Conservation (phyloP, 305 asterid genomes). For the Fraxinus xanthoxyloides region DNA sequence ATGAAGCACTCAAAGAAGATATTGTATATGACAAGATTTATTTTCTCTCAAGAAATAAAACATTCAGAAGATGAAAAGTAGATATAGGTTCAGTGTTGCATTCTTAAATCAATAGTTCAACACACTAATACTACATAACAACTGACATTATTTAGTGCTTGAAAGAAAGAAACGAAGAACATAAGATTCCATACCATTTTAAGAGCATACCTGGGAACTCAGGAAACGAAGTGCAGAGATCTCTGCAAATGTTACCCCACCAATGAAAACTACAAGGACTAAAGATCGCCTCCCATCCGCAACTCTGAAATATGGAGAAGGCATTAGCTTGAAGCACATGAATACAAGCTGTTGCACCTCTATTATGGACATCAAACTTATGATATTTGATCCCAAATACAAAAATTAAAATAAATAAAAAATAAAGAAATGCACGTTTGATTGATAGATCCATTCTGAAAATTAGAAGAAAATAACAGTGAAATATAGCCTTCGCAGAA, state of each 20-base stretch:
- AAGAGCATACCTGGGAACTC: conserved; percentile 65
- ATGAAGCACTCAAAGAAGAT: background rate
- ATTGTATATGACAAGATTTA: background rate
- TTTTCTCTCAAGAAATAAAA: background rate
- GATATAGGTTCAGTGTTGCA: background rate
- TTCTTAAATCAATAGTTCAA: background rate
- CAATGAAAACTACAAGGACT: conserved; percentile 91
- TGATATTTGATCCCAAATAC: background rate
- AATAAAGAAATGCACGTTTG: background rate
- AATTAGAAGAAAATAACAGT: background rate
- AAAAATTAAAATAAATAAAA: background rate
- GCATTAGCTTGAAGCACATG: conserved; percentile 13
- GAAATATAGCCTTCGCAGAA: background rate
- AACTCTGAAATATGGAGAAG: conserved; percentile 45
- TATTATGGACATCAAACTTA: background rate
- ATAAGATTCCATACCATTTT: background rate
- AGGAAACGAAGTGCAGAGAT: conserved; percentile 95
- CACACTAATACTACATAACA: background rate
- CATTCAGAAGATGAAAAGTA: background rate
- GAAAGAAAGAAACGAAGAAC: background rate
- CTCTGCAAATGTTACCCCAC: conserved; percentile 98
- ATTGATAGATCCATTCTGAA: background rate
- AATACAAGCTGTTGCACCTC: background rate
- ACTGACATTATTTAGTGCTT: background rate
- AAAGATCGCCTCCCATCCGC: conserved; percentile 86